Base-by-base conservation (phyloP, 2,329 filamentous ascomycete genomes). In the Drechslerella dactyloides region DNA sequence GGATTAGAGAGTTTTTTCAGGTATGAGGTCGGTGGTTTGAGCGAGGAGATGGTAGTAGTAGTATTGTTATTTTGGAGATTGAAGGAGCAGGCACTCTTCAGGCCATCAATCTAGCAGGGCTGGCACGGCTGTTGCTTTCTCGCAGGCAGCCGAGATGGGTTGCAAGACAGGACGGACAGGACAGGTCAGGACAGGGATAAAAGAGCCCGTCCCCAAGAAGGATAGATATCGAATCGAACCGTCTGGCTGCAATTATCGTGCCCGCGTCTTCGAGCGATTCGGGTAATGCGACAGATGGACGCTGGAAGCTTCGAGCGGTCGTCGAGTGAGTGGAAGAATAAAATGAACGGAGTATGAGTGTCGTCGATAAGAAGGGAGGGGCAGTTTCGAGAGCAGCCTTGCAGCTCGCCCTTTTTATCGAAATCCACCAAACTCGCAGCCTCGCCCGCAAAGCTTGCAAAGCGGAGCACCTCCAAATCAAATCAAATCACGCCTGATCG, bases 341-440 rank as follows among this genome's bases (percentile, higher is more conserved):
- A 3, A 42, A 6, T 42, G 37, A 17, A 42, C 5, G n/a, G 13
- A 6, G n/a, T n/a, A n/a, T n/a, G 37, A 42, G 37, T 13, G 37
- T 42, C 37, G 37, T 42, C 2, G n/a, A 42, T 42, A 15, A 13
- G 33, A 37, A 37, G 37, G 37, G 37, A 42, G 37, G 37, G 37
- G 37, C 37, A 42, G 37, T 3, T 15, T 13, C 37, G n/a, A 42
- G 15, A 42, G 37, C 37, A 42, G 37, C 37, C 37, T 42, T 17
- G 37, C 37, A 42, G 37, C 37, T 42, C 37, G 37, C 37, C 37
- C 37, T 42, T 42, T 37, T 42, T 42, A 42, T 42, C n/a, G 2
- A 42, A n/a, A 42, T 42, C 13, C 37, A 42, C 37, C 37, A 42
- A 17, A 13, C n/a, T 42, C 13, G n/a, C 37, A 42, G 37, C 37